Percentiles rank a stretch among this genome's conserved stretches.
Evolutionary conservation across 139 green algal genomes (phyloP).

Genomic region (Astrephomene gubernaculifera): DNA sequence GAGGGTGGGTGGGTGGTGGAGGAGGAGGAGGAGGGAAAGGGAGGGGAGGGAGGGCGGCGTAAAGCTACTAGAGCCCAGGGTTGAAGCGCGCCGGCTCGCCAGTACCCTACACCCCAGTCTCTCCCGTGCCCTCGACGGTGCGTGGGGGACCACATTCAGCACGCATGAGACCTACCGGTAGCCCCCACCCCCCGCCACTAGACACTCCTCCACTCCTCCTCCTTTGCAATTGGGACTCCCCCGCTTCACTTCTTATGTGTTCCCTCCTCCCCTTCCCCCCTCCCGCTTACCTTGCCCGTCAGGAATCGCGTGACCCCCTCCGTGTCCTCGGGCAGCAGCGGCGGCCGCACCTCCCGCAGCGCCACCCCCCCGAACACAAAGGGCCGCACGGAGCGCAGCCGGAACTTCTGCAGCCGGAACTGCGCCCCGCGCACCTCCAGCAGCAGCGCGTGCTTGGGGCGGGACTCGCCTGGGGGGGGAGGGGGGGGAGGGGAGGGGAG

Average conservation of each 20-base stretch:
- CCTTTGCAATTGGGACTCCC: too few relatives aligned
- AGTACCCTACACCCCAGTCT: too few relatives aligned
- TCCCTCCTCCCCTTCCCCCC: background rate
- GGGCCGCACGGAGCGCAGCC: conserved; percentile 83
- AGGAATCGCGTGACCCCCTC: conserved; percentile 77
- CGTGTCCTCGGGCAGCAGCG: conserved; percentile 67
- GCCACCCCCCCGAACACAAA: conserved; percentile 81
- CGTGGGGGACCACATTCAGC: too few relatives aligned
- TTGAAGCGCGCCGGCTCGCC: too few relatives aligned
- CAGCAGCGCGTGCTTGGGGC: conserved; percentile 92
- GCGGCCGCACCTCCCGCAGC: conserved; percentile 64
- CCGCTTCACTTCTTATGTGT: too few relatives aligned
- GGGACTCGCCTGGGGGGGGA: conserved; percentile 78
- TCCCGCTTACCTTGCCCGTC: conserved; percentile 68
- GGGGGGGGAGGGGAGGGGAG: background rate
- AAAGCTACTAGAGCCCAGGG: too few relatives aligned
- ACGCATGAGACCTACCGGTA: too few relatives aligned
- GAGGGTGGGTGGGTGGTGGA: background rate
- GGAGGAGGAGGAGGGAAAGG: background rate
- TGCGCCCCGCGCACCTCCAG: conserved; percentile 80
- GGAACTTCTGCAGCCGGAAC: conserved; percentile 77
- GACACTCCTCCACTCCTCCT: too few relatives aligned
- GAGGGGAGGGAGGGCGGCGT: background rate
- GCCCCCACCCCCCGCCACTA: too few relatives aligned
- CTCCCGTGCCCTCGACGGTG: too few relatives aligned